A percentile compares a stretch with the other conserved stretches of the same genome.
Evolutionary conservation across 345 rosid genomes (phyloP).

Genomic region (Erysimum cheiranthoides): DNA sequence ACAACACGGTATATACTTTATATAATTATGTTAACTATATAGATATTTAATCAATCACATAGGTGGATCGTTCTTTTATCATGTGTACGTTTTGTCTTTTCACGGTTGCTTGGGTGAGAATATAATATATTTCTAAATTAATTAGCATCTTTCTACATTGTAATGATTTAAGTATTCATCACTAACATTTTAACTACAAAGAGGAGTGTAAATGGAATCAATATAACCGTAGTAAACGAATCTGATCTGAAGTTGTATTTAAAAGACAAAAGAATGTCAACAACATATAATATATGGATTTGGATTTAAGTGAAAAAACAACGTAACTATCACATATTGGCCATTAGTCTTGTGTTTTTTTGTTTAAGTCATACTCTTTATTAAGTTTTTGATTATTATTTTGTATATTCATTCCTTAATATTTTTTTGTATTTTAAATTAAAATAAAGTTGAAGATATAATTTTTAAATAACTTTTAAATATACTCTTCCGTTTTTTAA

Average conservation of each 20-base stretch:
- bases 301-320: too few relatives aligned
- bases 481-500: too few relatives aligned
- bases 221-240: neutral
- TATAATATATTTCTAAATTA: neutral
- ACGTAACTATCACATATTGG: neutral
- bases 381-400: too few relatives aligned
- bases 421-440: neutral
- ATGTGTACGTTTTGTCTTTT: slow-evolving; percentile 37
- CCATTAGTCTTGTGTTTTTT: neutral
- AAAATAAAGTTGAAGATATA: neutral
- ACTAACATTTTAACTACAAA: neutral
- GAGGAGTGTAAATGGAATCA: neutral
- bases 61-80: slow-evolving; percentile 32
- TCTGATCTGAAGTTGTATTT: neutral
- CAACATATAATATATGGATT: too few relatives aligned
- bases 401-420: too few relatives aligned
- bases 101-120: slow-evolving; percentile 16
- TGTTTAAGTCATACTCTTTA: neutral
- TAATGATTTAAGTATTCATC: neutral
- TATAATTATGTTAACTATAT: slow-evolving; percentile 8
- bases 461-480: neutral
- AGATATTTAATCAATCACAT: slow-evolving; percentile 1
- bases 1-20: slow-evolving; percentile 34
- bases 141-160: neutral
- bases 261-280: too few relatives aligned